Percentiles rank a stretch among this genome's conserved stretches.
Conservation (phyloP, 352 stramenopile genomes). For the Blastocystis sp. region DNA sequence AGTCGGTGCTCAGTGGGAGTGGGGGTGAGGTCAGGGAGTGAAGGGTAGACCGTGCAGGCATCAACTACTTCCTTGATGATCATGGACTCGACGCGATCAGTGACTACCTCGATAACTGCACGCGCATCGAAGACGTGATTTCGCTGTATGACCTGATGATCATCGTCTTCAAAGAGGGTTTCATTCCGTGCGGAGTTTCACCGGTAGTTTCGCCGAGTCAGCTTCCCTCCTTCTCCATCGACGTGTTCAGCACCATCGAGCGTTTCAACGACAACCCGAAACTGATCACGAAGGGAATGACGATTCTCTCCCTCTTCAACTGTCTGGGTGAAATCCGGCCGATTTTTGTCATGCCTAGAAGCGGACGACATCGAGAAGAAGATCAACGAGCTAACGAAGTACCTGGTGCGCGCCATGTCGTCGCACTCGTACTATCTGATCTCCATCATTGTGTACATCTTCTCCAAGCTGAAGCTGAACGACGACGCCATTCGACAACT, state of each 20-base stretch:
- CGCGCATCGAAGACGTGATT: conserved; percentile 17
- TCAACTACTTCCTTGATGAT: conserved; percentile 35
- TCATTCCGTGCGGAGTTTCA: background rate
- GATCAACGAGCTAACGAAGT: background rate
- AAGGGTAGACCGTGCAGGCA: background rate
- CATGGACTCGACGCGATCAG: conserved; percentile 22
- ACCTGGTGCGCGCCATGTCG: conserved; percentile 35
- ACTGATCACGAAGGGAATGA: conserved; percentile 41
- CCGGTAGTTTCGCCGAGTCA: conserved; percentile 26
- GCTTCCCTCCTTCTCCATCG: conserved; percentile 51
- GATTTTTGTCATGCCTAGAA: conserved; percentile 2
- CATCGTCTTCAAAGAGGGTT: conserved; percentile 32
- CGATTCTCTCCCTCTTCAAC: conserved; percentile 50
- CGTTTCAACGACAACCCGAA: background rate
- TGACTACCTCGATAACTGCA: background rate
- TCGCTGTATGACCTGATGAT: conserved; percentile 37
- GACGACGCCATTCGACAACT: background rate
- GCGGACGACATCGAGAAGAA: conserved; percentile 6
- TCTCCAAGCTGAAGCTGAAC: conserved; percentile 14
- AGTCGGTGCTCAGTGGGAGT: conserved; percentile 24
- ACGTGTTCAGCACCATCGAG: conserved; percentile 35
- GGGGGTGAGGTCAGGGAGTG: background rate
- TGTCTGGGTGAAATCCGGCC: background rate
- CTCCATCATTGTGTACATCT: conserved; percentile 14
- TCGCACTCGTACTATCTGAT: conserved; percentile 18